Base-by-base conservation (phyloP, 1,139 yeast genomes). In the Geotrichum bryndzae region DNA sequence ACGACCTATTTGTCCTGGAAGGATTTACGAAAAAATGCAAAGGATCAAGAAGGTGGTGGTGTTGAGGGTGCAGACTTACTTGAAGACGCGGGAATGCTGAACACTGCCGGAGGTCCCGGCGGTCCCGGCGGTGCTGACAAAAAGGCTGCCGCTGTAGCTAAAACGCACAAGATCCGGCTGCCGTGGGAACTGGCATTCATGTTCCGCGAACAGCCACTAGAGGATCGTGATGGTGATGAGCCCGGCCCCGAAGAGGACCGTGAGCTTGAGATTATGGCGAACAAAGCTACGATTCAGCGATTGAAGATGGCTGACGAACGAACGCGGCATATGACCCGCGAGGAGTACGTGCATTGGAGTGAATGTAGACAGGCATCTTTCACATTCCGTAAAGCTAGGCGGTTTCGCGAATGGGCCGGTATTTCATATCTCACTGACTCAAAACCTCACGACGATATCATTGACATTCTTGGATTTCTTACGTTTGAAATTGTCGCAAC, bases 351-450 rank as follows among this genome's bases (percentile, higher is more conserved):
- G 22, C 99, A 95, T 73, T 94, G 98, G 97, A 88, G 96, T 15
- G 99, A 94, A 72, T 94, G 99, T 76, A 84, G 99, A 67, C 99
- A 94, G 73, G 99, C 99, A 1, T 87, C 96, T 62, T 95, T 94
- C 72, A 95, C 99, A 0, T 94, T 91, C 70, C 81, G 98, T 69
- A 94, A 95, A 73, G 90, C 89, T 22, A 90, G 92, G 73, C 79
- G 97, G 70, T 94, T 94, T 72, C 82, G 96, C 70, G 99, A 94
- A 72, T 94, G 99, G 99, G 95, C 96, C 7, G 96, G 95, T 23
- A 84, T 94, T 58, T 77, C 90, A 0, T 88, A 85, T 62, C 76
- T 95, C 56, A 88, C 96, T 23, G 99, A 95, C 66, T 84, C 95
- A 25, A 84, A 95, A 69, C 97, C 98, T 2, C 90, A 89, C 71